Evolutionary conservation across 1,284 basidiomycete species (phyloP).

Genomic region (Coriolopsis trogii): DNA sequence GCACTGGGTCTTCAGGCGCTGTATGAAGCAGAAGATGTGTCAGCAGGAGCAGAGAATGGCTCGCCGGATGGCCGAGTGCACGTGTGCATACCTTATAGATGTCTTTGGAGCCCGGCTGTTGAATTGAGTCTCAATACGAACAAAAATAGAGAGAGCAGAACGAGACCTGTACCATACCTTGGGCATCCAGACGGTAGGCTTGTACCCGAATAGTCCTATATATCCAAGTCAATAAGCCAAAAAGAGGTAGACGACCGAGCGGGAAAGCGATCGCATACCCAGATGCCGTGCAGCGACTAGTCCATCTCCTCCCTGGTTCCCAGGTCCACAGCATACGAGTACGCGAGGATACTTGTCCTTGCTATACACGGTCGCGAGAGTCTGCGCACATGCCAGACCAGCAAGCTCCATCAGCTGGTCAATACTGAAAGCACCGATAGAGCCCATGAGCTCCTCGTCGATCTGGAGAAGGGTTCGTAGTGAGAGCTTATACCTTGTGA

Average conservation of each 20-base stretch:
- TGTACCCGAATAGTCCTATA: constrained; percentile 86
- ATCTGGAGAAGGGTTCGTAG: constrained; percentile 54
- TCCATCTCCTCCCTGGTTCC: constrained; percentile 98
- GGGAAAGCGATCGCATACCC: constrained; percentile 46
- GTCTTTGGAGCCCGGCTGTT: constrained; percentile 85
- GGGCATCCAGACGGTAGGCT: constrained; percentile 87
- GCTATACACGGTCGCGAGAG: constrained; percentile 78
- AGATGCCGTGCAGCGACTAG: constrained; percentile 96
- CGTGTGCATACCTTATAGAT: constrained; percentile 68
- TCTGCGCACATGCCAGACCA: constrained; percentile 94
- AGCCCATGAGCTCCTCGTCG: constrained; percentile 89
- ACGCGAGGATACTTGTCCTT: constrained; percentile 71
- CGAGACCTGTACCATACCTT: constrained; percentile 62
- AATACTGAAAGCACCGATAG: constrained; percentile 84
- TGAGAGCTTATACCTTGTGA: neutral
- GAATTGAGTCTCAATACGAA: neutral
- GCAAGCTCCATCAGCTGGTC: constrained; percentile 99
- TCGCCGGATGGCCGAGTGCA: too few relatives aligned
- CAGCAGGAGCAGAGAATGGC: neutral
- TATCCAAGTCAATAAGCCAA: neutral
- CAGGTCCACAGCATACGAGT: constrained; percentile 94
- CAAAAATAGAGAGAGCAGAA: neutral
- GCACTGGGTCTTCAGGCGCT: constrained; percentile 85
- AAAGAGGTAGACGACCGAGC: neutral
- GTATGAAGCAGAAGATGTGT: constrained; percentile 29